A percentile compares a stretch with the other conserved stretches of the same genome.
These are phyloP conservation scores for Trichoderma koningiopsis DNA, from an alignment of 2,329 filamentous ascomycete genomes.

Conservation along the genomic window DNA sequence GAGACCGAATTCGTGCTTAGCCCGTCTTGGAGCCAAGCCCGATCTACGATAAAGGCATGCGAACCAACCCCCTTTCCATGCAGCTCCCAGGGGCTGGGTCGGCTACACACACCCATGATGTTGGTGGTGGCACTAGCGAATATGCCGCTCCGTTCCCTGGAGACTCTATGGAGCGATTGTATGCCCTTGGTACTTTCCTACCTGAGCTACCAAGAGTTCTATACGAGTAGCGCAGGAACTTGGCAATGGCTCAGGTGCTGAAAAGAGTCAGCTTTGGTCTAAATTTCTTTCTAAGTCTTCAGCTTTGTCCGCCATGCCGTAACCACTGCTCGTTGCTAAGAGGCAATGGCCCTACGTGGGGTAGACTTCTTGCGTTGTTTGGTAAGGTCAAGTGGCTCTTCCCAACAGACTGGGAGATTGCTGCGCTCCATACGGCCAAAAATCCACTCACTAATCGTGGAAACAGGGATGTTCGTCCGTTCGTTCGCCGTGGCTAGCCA, in stretches of 20 bases:
- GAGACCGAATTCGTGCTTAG: constrained; percentile 9
- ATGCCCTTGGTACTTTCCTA: background rate
- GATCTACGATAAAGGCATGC: constrained; percentile 10
- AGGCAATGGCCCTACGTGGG: background rate
- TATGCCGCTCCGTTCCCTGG: background rate
- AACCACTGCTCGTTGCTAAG: background rate
- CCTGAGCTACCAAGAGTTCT: background rate
- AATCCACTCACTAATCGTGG: constrained; percentile 5
- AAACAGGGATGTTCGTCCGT: background rate
- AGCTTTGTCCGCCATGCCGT: background rate
- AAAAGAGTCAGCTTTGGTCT: background rate
- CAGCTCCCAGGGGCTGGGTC: background rate
- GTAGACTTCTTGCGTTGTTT: background rate
- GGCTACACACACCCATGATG: background rate
- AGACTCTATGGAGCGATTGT: background rate
- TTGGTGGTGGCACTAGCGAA: background rate
- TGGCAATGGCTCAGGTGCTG: background rate
- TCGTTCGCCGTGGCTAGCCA: background rate
- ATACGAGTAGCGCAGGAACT: background rate
- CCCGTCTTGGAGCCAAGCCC: constrained; percentile 8
- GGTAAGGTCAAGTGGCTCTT: background rate
- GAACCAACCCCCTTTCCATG: background rate
- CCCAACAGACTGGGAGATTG: constrained; percentile 17
- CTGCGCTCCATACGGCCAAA: background rate
- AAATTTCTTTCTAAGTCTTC: background rate